A percentile compares a stretch with the other conserved stretches of the same genome.
phyloP scores from a whole-genome alignment of 2,329 filamentous ascomycete genomes.

The Nigrospora oryzae region DNA sequence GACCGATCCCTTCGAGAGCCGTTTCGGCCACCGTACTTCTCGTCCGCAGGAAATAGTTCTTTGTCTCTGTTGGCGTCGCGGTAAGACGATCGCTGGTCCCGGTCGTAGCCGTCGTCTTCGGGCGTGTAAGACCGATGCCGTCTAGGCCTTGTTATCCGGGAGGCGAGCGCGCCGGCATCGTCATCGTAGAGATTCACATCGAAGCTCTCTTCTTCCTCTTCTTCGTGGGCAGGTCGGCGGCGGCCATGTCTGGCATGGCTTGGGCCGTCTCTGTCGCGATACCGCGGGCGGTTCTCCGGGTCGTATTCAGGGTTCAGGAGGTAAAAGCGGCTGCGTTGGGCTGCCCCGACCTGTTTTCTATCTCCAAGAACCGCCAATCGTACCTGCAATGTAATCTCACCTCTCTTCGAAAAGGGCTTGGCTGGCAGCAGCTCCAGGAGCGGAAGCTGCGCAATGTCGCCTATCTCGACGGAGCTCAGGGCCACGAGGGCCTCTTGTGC shows the following conservation, averaged over 20 bases:
- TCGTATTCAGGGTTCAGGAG: constrained; percentile 86
- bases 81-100: constrained; percentile 14
- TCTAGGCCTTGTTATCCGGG: constrained; percentile 5
- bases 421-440: constrained; percentile 58
- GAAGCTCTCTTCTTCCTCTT: constrained; percentile 49
- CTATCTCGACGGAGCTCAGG: constrained; percentile 41
- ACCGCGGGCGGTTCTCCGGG: constrained; percentile 61
- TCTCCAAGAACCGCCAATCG: constrained; percentile 69
- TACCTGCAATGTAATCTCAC: constrained; percentile 61
- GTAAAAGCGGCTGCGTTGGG: constrained; percentile 82
- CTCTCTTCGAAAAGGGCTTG: constrained; percentile 59
- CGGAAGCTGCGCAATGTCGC: constrained; percentile 47
- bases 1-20: constrained; percentile 35
- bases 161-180: constrained; percentile 29
- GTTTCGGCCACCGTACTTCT: constrained; percentile 17
- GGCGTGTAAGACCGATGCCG: constrained; percentile 27
- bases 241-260: constrained; percentile 14
- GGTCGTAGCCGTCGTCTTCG: constrained; percentile 12
- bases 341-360: constrained; percentile 70
- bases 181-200: constrained; percentile 81
- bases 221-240: constrained; percentile 22
- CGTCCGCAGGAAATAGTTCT: constrained; percentile 51
- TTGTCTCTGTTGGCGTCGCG: constrained; percentile 38
- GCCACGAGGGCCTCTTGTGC: constrained; percentile 47
- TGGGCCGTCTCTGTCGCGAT: constrained; percentile 47